Base-by-base conservation (phyloP, 371 early-diverging fungal genomes). In the Capniomyces stellatus region DNA sequence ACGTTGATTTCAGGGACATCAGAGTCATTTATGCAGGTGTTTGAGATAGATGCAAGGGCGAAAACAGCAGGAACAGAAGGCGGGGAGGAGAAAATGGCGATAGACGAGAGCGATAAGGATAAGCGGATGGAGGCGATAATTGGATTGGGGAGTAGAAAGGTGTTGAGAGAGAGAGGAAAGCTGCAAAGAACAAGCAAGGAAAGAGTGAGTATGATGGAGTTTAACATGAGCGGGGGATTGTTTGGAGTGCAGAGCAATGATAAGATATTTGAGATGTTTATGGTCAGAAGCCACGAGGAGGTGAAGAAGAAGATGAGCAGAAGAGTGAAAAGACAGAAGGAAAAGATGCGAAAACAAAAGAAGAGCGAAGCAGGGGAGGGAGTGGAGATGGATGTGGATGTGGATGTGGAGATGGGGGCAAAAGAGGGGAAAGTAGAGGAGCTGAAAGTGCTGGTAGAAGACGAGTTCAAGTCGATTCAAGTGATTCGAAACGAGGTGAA, bases 1-100 rank as follows among this genome's bases (percentile, higher is more conserved):
- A 59, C 77, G 23, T 64, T 92, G 22, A 75, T 92, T 19, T 89
- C 94, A 0, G 95, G 89, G 55, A 81, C 87, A 13, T 78, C 81
- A 1, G 96, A 94, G 58, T 67, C 78, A 2, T 81, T 79, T 53
- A 68, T 93, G 51, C 83, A 83, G 48, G 86, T 92, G 21, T 94
- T 92, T 92, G 76, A 73, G 46, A 70, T 94, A 31, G 74, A 90
- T 52, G 70, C 79, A 12, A 3, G 6, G 54, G 74, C 67, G 6
- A 55, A 62, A 19, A 56, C 58, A 57, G 55, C 65, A 25, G 59
- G 61, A 2, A 23, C 51, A 28, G 54, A 63, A 57, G 50, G 52
- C 64, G 75, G 61, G 28, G 59, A 62, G 31, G 72, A 68, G 23
- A 64, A 64, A 46, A 4, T 31, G 23, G 29, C 51, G 10, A 29